Base-by-base conservation (phyloP, 306 rosid species). In the Cucurbita maxima region DNA sequence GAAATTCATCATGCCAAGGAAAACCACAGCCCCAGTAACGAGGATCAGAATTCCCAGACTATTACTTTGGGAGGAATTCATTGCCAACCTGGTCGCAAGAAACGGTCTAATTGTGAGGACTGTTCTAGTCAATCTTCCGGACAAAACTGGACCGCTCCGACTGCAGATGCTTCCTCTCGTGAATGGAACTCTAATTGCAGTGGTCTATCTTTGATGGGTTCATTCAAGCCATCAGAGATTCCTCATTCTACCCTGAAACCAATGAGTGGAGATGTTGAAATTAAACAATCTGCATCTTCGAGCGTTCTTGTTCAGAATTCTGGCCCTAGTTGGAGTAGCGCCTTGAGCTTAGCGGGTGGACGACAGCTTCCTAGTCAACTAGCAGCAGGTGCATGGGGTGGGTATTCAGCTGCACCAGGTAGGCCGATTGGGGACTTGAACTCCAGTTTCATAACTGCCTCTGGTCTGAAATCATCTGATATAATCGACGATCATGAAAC, bases 61-160 rank as follows among this genome's bases (percentile, higher is more conserved):
- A 76, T 63, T 56, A 62, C 82, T 59, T 89, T 84, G 58, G 84
- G 81, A 72, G 90, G 80, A 78, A 75, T 79, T 78, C 82, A 71
- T 36, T 81, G 82, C 63, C 84, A 82, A 58, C 83, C 81, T 58
- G 79, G 78, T 74, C 78, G 30, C 71, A 88, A 82, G 79, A 88
- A 88, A 71, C 94, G 71, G 63, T 85, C 88, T 10, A 92, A 87
- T 62, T 81, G 86, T 68, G 92, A 92, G 71, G 92, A 83, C 22
- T 87, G 87, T 80, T 85, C 92, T 0, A 78, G 90, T 54, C 98
- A 88, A 76, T 90, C 96, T 79, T 84, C 92, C 56, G 87, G 84
- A 15, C 90, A 85, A 75, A 92, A 82, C 87, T 88, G 88, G 90
- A 84, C 66, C 19, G 75, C 77, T 77, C 85, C 84, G 53, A 71